Percentiles rank a stretch among this genome's conserved stretches.
These are phyloP conservation scores for Chlamydomonas eustigma DNA, from an alignment of 139 green algal species.

Conservation along the genomic window DNA sequence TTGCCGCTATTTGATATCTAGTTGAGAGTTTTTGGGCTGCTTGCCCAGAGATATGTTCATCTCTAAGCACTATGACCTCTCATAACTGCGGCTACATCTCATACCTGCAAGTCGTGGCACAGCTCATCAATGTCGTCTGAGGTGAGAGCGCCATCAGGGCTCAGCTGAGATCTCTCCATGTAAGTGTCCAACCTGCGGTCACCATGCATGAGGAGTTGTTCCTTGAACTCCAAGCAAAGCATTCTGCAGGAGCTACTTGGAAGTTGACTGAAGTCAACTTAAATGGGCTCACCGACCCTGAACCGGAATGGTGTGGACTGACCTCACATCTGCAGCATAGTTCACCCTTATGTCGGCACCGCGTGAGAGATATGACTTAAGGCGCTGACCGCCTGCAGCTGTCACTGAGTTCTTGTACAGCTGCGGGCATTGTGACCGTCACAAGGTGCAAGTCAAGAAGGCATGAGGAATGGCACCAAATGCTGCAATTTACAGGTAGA, in stretches of 20 bases:
- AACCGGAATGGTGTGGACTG: too few relatives aligned
- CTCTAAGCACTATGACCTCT: too few relatives aligned
- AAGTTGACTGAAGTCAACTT: neutral
- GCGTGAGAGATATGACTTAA: slow-evolving; percentile 34
- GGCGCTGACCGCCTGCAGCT: slow-evolving; percentile 24
- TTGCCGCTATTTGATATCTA: too few relatives aligned
- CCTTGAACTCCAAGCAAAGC: slow-evolving; percentile 14
- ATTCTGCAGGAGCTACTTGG: neutral
- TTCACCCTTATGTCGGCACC: slow-evolving; percentile 20
- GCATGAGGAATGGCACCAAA: too few relatives aligned
- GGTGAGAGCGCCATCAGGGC: slow-evolving; percentile 22
- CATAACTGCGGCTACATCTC: neutral
- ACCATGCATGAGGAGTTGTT: neutral
- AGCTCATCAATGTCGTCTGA: slow-evolving; percentile 44
- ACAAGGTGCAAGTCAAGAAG: slow-evolving; percentile 1
- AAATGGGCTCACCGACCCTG: neutral
- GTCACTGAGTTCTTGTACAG: slow-evolving; percentile 35
- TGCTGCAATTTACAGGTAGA: too few relatives aligned
- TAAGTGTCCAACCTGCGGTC: slow-evolving; percentile 32
- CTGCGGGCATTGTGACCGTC: slow-evolving; percentile 4
- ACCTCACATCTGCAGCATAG: slow-evolving; percentile 27
- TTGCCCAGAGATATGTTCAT: too few relatives aligned
- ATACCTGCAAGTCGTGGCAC: slow-evolving; percentile 27
- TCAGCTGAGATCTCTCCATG: slow-evolving; percentile 13
- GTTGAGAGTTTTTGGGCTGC: too few relatives aligned